phyloP scores from a whole-genome alignment of 78 protist genomes.

The Planoprotostelium fungivorum region DNA sequence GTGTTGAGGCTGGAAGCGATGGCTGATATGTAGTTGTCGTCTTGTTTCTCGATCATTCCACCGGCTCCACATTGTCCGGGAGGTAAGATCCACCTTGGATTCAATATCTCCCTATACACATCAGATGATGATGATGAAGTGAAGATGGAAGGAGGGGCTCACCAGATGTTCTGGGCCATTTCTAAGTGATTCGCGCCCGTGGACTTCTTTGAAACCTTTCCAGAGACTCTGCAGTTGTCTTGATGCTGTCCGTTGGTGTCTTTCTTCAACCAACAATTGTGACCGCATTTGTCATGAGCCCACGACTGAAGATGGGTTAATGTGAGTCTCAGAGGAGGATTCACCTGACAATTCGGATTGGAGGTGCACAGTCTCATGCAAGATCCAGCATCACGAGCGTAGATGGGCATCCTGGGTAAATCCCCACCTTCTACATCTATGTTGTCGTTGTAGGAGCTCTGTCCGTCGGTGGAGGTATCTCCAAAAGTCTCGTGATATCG shows the following conservation, averaged over 20 bases:
- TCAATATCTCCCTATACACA: not conserved
- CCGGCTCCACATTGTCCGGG: not conserved
- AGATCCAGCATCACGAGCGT: not conserved
- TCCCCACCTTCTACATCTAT: not conserved
- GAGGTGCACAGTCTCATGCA: not conserved
- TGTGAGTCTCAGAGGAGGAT: not conserved
- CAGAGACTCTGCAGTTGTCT: not conserved
- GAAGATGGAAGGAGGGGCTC: not conserved
- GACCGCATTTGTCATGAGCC: not conserved
- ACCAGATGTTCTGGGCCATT: not conserved
- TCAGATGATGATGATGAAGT: not conserved
- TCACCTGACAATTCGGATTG: not conserved
- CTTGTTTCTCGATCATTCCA: not conserved
- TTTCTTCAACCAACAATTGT: not conserved
- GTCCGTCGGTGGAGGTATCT: not conserved
- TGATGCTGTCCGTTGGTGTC: not conserved
- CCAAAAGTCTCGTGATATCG: not conserved
- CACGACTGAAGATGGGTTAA: not conserved
- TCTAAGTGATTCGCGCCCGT: not conserved
- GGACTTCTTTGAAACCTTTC: not conserved
- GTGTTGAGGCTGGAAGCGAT: not conserved
- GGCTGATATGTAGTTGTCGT: not conserved
- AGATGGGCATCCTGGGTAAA: not conserved
- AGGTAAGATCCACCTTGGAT: not conserved
- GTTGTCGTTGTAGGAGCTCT: not conserved